Evolutionary conservation across 73 alveolate species (phyloP).

Genomic region (Tetrahymena borealis): DNA sequence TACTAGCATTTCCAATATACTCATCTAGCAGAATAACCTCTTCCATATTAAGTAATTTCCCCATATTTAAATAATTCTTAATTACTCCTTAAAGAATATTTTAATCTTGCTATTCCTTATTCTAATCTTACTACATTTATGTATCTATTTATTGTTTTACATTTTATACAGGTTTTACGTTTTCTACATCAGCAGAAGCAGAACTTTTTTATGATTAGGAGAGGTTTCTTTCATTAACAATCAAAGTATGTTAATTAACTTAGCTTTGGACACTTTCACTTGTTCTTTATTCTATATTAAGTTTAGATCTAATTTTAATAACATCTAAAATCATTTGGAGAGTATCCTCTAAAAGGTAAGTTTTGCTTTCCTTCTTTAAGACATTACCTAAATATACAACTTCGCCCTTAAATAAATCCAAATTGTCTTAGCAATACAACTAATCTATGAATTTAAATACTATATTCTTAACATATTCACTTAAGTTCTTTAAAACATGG

Average conservation of each 20-base stretch:
- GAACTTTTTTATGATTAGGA: neutral
- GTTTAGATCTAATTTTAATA: neutral
- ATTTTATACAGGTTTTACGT: neutral
- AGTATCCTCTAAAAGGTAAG: neutral
- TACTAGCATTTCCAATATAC: neutral
- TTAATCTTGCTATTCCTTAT: neutral
- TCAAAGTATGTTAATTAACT: neutral
- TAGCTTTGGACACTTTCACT: neutral
- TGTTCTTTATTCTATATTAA: neutral
- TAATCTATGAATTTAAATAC: neutral
- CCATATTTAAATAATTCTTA: neutral
- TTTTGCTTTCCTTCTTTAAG: neutral
- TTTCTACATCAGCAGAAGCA: neutral
- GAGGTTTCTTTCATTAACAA: neutral
- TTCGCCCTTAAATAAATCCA: neutral
- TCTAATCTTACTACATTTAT: no score
- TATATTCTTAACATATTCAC: neutral
- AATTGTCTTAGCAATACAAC: neutral
- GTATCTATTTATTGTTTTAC: no score
- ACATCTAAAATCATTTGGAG: neutral
- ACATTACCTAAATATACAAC: neutral
- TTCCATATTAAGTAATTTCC: neutral
- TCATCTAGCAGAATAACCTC: neutral
- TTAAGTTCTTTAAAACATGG: neutral
- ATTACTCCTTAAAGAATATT: neutral